Evolutionary conservation across 2,329 filamentous ascomycete genomes (phyloP), one percentile per base, ranked within the genome.

Genomic region (Purpureocillium lavendulum): DNA sequence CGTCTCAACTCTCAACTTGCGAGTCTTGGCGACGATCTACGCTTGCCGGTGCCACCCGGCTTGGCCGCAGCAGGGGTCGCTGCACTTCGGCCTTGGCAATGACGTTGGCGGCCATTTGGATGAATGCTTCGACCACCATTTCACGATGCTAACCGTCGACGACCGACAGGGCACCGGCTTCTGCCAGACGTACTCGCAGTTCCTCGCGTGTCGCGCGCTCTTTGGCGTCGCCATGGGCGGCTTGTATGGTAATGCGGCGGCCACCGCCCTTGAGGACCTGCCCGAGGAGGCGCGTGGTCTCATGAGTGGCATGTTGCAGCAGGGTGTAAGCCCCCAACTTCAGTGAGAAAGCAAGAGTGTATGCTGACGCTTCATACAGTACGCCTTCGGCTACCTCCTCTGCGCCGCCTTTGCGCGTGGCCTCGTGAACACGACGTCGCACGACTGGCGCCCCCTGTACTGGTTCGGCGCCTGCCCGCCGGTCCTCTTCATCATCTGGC

Each of bases 381-480:
- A 69, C 64, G 83, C 61, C 1, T 69, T 75, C 38, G 73, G 84
- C 11, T 89, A 88, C 54, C 69, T 84, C 2, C 62, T 77, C 10
- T 69, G 69, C 2, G 62, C 73, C 0, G 73, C 75, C 12, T 79
- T 84, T 48, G 61, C 75, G 10, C 68, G 79, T 7, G 86, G 70
- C 4, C 71, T 92, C 7, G 77, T 89, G 36, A 66, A 84, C 58
- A 92, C 87, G 1, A 90, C 87, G 1, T 59, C 77, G 1, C 82
- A 94, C 55, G 80, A 73, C 38, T 95, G 88, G 88, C 72, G 88
- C 7, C 86, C 87, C 1, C 68, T 94, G 0, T 94, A 81, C 68
- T 95, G 88, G 87, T 94, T 94, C 58, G 87, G 82, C 11, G 86
- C 87, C 6, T 75, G 81, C 30, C 85, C 86, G 0, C 88, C 88